Base-by-base conservation (phyloP, 805 yeast genomes). In the Metschnikowia hibisci region DNA sequence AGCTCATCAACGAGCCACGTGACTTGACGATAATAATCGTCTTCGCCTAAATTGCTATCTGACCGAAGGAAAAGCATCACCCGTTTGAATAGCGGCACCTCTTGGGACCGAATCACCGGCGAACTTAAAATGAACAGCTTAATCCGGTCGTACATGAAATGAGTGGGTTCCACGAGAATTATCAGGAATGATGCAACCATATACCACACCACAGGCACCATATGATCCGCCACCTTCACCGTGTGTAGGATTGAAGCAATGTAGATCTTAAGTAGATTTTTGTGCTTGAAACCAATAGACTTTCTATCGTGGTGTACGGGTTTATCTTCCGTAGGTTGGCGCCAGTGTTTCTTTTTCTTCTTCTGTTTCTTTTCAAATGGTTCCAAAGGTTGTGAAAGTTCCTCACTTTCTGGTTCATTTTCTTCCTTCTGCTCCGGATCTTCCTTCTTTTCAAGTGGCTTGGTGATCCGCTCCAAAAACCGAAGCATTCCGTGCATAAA, bases 61-160 rank as follows among this genome's bases (percentile, higher is more conserved):
- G 45, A 50, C n/a, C 49, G 41, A 11, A 48, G 16, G 13, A 60
- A 51, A 51, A 43, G 55, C 43, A 66, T 59, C 7, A 78, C 68
- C 3, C 64, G 41, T 28, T 61, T 64, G 55, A 63, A 73, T 33
- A 78, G 53, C 3, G 84, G 83, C 33, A 78, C 54, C 20, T 73
- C 79, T 41, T 52, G 56, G 5, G 56, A 41, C 46, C 64, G 64
- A 36, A 75, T 55, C 12, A 57, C 59, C 3, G 87, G 82, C 30
- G 78, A 76, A 4, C 77, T 64, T 29, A 87, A 64, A 9, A 89
- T 70, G 74, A 81, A 87, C 45, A 82, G 75, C 53, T 73, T 78
- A 0, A 80, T 78, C 51, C 79, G 78, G 49, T 89, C 96, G 60
- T 83, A 86, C 15, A 91, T 60, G 52, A 73, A 74, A 48, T 87